Conservation (phyloP, 2,329 filamentous ascomycete species). For the Trichoderma gracile region DNA sequence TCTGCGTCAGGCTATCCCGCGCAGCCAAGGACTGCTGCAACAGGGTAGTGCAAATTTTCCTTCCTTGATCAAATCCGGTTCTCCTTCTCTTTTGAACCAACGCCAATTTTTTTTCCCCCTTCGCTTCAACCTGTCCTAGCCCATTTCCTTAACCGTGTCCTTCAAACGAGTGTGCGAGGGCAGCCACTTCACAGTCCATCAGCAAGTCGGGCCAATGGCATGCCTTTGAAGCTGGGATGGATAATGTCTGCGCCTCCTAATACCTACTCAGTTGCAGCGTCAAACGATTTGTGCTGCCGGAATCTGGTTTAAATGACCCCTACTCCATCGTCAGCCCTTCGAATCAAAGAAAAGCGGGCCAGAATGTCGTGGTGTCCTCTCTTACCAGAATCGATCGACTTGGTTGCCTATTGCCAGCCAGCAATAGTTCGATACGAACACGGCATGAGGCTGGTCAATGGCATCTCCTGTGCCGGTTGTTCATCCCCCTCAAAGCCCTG, state of each 20-base stretch:
- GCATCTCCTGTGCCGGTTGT: conserved; percentile 34
- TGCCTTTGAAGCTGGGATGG: not conserved
- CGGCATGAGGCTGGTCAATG: conserved; percentile 34
- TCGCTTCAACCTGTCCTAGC: conserved; percentile 12
- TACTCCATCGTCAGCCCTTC: conserved; percentile 20
- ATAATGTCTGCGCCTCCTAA: conserved; percentile 5
- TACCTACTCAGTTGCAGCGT: conserved; percentile 18
- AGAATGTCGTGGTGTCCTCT: not conserved
- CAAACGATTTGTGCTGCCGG: conserved; percentile 7
- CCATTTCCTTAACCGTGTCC: not conserved
- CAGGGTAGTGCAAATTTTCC: conserved; percentile 19
- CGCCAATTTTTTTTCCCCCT: not conserved
- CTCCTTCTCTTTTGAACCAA: conserved; percentile 24
- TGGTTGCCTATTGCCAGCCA: conserved; percentile 15
- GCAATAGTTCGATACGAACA: conserved; percentile 31
- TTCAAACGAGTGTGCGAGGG: conserved; percentile 13
- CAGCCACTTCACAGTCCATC: not conserved
- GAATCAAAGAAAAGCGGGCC: conserved; percentile 21
- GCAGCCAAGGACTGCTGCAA: conserved; percentile 18
- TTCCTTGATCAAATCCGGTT: conserved; percentile 1
- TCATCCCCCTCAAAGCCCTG: conserved; percentile 28
- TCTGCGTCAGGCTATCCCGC: conserved; percentile 19
- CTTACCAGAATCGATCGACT: conserved; percentile 1
- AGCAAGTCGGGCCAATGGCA: not conserved
- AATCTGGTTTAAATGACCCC: conserved; percentile 6